Conservation (phyloP, 2,329 filamentous ascomycete genomes). For the Epicoccum sorghinum region DNA sequence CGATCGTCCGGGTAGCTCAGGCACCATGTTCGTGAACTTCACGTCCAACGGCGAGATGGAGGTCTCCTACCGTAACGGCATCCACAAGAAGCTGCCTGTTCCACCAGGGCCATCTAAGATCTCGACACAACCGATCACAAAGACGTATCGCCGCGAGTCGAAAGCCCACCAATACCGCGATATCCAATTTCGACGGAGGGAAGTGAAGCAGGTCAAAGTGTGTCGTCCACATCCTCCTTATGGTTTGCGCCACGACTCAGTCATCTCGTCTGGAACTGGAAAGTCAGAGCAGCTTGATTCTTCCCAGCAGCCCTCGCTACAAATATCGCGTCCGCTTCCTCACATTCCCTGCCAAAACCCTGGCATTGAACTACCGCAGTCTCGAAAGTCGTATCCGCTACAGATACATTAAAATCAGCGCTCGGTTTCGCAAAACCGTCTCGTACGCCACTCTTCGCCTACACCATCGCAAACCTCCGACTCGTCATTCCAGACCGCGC, state of each 20-base stretch:
- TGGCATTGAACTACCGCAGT: neutral
- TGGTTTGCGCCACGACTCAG: conserved; percentile 7
- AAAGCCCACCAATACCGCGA: neutral
- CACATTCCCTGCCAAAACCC: neutral
- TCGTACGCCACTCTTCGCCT: neutral
- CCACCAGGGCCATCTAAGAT: conserved; percentile 7
- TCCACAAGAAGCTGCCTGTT: conserved; percentile 12
- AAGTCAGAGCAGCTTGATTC: neutral
- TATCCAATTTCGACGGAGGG: neutral
- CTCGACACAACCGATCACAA: neutral
- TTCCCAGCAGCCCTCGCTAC: neutral
- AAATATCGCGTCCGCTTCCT: neutral
- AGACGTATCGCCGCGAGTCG: neutral
- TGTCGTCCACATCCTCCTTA: neutral
- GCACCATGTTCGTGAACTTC: conserved; percentile 35
- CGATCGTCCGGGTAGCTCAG: conserved; percentile 1
- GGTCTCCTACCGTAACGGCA: conserved; percentile 9
- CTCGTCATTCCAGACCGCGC: neutral
- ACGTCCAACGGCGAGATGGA: conserved; percentile 9
- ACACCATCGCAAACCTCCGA: neutral
- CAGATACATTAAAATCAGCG: conserved; percentile 2
- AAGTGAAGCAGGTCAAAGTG: neutral
- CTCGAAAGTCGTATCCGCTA: neutral
- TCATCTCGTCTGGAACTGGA: neutral
- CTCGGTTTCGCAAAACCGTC: neutral